Percentiles rank a stretch among this genome's conserved stretches.
Conservation (phyloP, 257 asterid genomes). For the Leptodermis oblonga region DNA sequence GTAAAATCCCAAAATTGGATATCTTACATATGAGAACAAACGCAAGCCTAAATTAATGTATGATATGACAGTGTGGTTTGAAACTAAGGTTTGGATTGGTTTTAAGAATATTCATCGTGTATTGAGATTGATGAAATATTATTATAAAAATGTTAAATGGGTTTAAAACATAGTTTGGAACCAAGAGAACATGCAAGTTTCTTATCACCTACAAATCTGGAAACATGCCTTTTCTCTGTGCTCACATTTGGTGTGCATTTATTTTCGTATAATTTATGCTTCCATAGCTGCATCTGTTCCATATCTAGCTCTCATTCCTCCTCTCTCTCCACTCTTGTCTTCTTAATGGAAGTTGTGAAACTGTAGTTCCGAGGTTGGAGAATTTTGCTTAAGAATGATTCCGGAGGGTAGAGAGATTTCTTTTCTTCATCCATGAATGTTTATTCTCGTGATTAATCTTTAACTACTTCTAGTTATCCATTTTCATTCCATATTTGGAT, state of each 20-base stretch:
- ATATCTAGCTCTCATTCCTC: background rate
- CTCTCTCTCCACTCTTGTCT: background rate
- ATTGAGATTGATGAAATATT: too few species aligned
- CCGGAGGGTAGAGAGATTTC: too few species aligned
- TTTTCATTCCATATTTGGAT: background rate
- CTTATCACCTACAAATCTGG: background rate
- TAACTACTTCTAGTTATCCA: background rate
- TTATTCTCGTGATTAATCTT: background rate
- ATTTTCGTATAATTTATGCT: background rate
- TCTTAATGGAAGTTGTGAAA: background rate
- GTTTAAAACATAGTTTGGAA: too few species aligned
- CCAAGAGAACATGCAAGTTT: too few species aligned
- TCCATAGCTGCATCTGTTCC: background rate
- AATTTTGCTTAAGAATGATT: too few species aligned
- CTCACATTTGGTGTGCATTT: background rate
- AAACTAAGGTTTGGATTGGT: too few species aligned
- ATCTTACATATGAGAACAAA: background rate
- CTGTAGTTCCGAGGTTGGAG: background rate
- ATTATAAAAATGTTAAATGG: too few species aligned
- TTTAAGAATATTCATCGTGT: too few species aligned
- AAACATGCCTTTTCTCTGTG: background rate
- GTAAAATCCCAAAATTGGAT: background rate
- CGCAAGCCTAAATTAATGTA: background rate
- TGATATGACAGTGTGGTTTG: too few species aligned
- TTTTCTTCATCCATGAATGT: too few species aligned